These are phyloP conservation scores for Papilionanthe hybrid DNA, from an alignment of 116 monocot genomes.

Conservation along the genomic window DNA sequence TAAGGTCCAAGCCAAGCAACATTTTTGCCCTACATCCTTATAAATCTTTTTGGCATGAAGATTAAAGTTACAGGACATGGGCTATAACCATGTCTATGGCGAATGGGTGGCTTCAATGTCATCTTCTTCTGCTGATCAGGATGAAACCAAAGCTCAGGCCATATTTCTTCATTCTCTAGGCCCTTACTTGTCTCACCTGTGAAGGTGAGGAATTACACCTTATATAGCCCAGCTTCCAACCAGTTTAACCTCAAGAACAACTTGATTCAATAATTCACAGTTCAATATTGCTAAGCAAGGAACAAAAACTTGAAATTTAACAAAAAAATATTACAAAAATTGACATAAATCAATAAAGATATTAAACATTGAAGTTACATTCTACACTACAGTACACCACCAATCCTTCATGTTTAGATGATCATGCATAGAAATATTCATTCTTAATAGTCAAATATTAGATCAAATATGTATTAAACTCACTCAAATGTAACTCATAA, in stretches of 20 bases:
- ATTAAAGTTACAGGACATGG: too few relatives aligned
- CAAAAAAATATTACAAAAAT: neutral
- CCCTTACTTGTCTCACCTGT: neutral
- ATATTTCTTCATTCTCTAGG: slow-evolving; percentile 53
- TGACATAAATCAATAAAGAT: neutral
- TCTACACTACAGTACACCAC: neutral
- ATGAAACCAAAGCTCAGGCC: slow-evolving; percentile 56
- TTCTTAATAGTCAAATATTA: neutral
- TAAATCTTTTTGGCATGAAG: too few relatives aligned
- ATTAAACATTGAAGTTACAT: neutral
- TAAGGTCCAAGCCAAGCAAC: too few relatives aligned
- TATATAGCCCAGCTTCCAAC: neutral
- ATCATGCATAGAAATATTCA: neutral
- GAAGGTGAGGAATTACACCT: neutral
- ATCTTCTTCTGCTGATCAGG: slow-evolving; percentile 30
- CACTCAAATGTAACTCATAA: too few relatives aligned
- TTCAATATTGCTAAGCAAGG: neutral
- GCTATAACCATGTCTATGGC: too few relatives aligned
- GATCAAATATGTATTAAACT: too few relatives aligned
- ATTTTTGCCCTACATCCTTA: too few relatives aligned
- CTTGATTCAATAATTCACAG: neutral
- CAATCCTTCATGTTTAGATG: neutral
- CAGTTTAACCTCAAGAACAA: neutral
- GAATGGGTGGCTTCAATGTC: slow-evolving; percentile 26
- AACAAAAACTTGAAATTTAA: too few relatives aligned